These are phyloP conservation scores for Xerocomellus dryophilus DNA, from an alignment of 768 basidiomycete genomes.

Conservation along the genomic window DNA sequence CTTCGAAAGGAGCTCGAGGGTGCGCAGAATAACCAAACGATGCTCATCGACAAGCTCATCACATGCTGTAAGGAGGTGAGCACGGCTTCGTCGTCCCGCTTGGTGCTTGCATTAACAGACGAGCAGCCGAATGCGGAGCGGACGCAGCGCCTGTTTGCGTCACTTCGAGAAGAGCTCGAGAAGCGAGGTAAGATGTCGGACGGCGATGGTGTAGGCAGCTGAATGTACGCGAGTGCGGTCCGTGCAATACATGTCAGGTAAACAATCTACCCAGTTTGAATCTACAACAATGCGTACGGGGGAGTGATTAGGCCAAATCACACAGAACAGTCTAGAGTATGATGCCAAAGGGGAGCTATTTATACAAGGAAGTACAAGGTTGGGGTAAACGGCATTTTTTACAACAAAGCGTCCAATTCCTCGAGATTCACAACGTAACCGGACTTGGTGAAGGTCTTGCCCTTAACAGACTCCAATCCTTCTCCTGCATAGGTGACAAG, in stretches of 20 bases:
- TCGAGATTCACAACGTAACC: slow-evolving; percentile 64
- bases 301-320: background rate
- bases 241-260: slow-evolving; percentile 16
- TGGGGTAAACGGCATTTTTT: slow-evolving; percentile 18
- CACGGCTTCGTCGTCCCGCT: background rate
- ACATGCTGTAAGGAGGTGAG: slow-evolving; percentile 86
- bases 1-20: slow-evolving; percentile 76
- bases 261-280: slow-evolving; percentile 12
- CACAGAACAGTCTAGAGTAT: background rate
- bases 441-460: slow-evolving; percentile 73
- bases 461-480: slow-evolving; percentile 75
- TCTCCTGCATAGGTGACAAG: slow-evolving; percentile 90
- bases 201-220: slow-evolving; percentile 43
- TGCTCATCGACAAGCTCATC: slow-evolving; percentile 80
- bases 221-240: slow-evolving; percentile 22
- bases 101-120: slow-evolving; percentile 12
- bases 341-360: background rate
- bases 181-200: slow-evolving; percentile 56
- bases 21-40: slow-evolving; percentile 72
- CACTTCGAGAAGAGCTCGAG: slow-evolving; percentile 80
- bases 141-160: slow-evolving; percentile 75
- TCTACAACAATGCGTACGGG: slow-evolving; percentile 7
- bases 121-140: slow-evolving; percentile 76
- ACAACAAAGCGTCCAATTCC: slow-evolving; percentile 69
- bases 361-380: slow-evolving; percentile 6